These are phyloP conservation scores for Benincasa hispida DNA, from an alignment of 306 rosid species.

Conservation along the genomic window DNA sequence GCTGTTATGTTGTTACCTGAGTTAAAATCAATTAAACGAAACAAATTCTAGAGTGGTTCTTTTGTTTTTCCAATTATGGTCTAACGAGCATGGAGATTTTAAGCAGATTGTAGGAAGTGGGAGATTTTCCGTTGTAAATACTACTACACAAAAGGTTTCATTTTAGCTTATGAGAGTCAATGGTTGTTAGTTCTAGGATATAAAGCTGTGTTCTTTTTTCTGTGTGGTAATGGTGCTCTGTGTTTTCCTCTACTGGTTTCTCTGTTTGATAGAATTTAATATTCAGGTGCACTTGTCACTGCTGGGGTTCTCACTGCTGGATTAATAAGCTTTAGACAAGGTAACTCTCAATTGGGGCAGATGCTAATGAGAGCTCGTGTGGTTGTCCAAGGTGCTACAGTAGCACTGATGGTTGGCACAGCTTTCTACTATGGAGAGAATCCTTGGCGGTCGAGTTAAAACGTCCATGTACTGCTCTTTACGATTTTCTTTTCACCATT, in stretches of 20 bases:
- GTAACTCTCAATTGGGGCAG: constrained; percentile 83
- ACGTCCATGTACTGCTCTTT: neutral
- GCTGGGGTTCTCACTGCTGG: constrained; percentile 89
- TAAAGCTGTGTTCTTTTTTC: neutral
- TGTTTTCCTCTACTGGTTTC: neutral
- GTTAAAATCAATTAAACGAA: neutral
- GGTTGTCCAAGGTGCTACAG: constrained; percentile 80
- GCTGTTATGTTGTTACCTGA: neutral
- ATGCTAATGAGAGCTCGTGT: constrained; percentile 91
- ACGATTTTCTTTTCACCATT: neutral
- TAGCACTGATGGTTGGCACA: constrained; percentile 84
- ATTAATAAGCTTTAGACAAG: constrained; percentile 67
- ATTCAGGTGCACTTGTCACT: constrained; percentile 66
- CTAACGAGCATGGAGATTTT: neutral
- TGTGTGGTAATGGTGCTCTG: neutral
- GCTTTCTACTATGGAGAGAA: constrained; percentile 74
- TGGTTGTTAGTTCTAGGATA: neutral
- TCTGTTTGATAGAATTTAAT: neutral
- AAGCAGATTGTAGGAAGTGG: neutral
- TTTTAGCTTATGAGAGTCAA: neutral
- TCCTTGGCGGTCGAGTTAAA: constrained; percentile 51
- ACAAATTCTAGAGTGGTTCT: neutral
- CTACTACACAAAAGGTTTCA: neutral
- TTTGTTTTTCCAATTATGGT: neutral
- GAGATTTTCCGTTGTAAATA: neutral